Percentiles rank a stretch among this genome's conserved stretches.
Evolutionary conservation across 108 stramenopile genomes (phyloP).

Genomic region (Stephanodiscus minutulus): DNA sequence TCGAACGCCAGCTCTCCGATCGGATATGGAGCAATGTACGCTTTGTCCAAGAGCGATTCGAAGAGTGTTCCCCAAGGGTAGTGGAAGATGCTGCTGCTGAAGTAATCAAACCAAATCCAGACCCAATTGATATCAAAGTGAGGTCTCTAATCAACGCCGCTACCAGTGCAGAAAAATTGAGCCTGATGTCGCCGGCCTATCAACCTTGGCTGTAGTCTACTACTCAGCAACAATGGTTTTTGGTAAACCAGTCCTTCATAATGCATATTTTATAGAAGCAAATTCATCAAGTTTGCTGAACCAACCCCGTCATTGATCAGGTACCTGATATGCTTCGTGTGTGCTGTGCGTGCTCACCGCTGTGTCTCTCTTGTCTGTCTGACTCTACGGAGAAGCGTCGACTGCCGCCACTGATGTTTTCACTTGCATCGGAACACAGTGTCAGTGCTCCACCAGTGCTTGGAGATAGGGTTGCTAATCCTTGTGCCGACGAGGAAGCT

Average conservation of each 20-base stretch:
- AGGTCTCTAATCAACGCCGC: conserved; percentile 63
- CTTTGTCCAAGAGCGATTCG: conserved; percentile 56
- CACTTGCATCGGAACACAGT: conserved; percentile 68
- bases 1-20: conserved; percentile 80
- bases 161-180: conserved; percentile 58
- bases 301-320: neutral
- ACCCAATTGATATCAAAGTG: conserved; percentile 65
- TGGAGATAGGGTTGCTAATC: conserved; percentile 93
- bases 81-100: conserved; percentile 37
- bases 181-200: conserved; percentile 70
- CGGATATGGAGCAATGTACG: conserved; percentile 74
- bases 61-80: conserved; percentile 56
- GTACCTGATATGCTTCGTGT: too few relatives aligned
- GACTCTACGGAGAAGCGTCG: conserved; percentile 76
- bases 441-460: conserved; percentile 80
- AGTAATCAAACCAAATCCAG: conserved; percentile 26
- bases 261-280: neutral
- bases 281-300: neutral
- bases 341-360: too few relatives aligned
- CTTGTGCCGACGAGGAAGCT: too few relatives aligned
- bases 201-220: conserved; percentile 69
- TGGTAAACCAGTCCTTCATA: neutral
- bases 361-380: too few relatives aligned
- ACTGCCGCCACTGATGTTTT: conserved; percentile 78
- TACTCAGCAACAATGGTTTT: neutral